Conservation (phyloP, 108 stramenopile genomes). For the Bacterosira constricta region DNA sequence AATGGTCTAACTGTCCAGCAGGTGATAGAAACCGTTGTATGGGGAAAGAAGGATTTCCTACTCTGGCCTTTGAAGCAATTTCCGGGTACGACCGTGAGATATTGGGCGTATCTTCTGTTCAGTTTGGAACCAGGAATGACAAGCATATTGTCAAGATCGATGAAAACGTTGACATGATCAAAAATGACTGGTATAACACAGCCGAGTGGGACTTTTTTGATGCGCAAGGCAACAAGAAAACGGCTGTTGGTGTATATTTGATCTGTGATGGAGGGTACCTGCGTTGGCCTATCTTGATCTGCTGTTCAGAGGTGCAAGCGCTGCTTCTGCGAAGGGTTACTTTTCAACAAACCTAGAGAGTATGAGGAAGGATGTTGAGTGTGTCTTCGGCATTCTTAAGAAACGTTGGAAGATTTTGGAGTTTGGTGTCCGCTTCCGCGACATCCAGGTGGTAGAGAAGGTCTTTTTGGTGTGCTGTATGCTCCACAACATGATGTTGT, state of each 20-base stretch:
- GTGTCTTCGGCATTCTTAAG: constrained; percentile 27
- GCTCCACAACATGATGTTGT: constrained; percentile 33
- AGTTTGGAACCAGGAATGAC: constrained; percentile 19
- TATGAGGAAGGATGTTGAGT: constrained; percentile 58
- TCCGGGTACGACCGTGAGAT: not conserved
- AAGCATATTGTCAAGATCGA: constrained; percentile 9
- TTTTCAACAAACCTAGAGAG: constrained; percentile 40
- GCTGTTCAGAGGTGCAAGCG: constrained; percentile 17
- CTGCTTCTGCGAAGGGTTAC: not conserved
- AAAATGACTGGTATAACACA: not conserved
- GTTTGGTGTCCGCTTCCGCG: constrained; percentile 1
- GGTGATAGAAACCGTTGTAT: constrained; percentile 12
- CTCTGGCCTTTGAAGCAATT: constrained; percentile 35
- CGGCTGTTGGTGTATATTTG: constrained; percentile 20
- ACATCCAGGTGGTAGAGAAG: constrained; percentile 3
- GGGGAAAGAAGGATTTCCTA: constrained; percentile 36
- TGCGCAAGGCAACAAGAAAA: not conserved
- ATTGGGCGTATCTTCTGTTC: not conserved
- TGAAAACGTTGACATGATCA: not conserved
- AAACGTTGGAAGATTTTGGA: constrained; percentile 22
- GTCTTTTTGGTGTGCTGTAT: constrained; percentile 28
- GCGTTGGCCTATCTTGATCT: constrained; percentile 30
- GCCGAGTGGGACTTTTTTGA: constrained; percentile 8
- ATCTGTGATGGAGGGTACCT: constrained; percentile 56
- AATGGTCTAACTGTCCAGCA: constrained; percentile 41